A percentile compares a stretch with the other conserved stretches of the same genome.
Evolutionary conservation across 495 filamentous ascomycete species (phyloP).

Genomic region (Eremomyces bilateralis): DNA sequence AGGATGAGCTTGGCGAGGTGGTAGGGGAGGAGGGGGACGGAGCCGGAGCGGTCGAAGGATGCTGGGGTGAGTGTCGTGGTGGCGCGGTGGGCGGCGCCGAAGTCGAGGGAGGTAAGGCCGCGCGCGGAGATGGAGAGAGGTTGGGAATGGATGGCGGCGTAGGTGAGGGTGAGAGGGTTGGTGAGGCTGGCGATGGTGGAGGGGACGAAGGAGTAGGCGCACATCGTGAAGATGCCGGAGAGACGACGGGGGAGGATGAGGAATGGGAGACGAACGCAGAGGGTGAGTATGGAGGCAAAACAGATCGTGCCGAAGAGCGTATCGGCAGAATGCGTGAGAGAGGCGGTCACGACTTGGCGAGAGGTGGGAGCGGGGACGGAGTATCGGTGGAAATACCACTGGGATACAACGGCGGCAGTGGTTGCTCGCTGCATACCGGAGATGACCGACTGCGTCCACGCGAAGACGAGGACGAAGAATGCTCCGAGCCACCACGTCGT

Average conservation of each 20-base stretch:
- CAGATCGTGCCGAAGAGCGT: constrained; percentile 89
- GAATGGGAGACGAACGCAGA: constrained; percentile 69
- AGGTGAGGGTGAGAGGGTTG: constrained; percentile 77
- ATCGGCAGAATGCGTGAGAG: constrained; percentile 52
- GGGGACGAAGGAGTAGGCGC: constrained; percentile 58
- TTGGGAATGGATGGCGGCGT: constrained; percentile 82
- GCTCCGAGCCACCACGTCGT: constrained; percentile 80
- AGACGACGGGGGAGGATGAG: constrained; percentile 60
- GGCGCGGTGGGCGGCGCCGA: constrained; percentile 36
- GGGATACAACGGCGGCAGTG: constrained; percentile 84
- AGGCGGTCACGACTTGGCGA: constrained; percentile 58
- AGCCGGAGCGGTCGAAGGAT: constrained; percentile 16
- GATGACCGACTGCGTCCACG: constrained; percentile 80
- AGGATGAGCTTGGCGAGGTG: constrained; percentile 78
- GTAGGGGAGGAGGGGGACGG: constrained; percentile 40
- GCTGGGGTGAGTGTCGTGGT: constrained; percentile 37
- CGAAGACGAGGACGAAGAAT: constrained; percentile 80
- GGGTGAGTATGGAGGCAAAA: constrained; percentile 54
- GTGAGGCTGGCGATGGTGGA: constrained; percentile 66
- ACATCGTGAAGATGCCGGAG: constrained; percentile 35
- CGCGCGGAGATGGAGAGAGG: constrained; percentile 52
- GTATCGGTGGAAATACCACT: constrained; percentile 97
- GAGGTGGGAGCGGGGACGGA: constrained; percentile 53
- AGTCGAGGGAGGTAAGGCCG: constrained; percentile 54
- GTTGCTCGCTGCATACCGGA: constrained; percentile 73